A percentile compares a stretch with the other conserved stretches of the same genome.
phyloP scores from a whole-genome alignment of 345 rosid genomes.

The Adansonia digitata region DNA sequence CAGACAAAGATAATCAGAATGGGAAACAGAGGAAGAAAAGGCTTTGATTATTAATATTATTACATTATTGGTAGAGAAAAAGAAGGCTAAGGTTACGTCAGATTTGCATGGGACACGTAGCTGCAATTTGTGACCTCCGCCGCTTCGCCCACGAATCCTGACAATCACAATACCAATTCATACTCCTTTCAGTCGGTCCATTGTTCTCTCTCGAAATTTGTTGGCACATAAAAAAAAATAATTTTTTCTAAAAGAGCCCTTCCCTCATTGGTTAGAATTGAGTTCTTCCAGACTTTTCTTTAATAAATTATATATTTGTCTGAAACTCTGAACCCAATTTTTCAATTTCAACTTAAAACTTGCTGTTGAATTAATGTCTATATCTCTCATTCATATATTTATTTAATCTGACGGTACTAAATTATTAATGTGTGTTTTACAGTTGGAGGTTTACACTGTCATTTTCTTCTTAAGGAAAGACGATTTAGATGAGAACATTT shows the following conservation, averaged over 20 bases:
- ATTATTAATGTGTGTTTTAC: neutral
- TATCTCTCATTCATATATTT: neutral
- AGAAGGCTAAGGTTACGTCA: constrained; percentile 14
- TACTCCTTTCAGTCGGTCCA: constrained; percentile 4
- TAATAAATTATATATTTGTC: neutral
- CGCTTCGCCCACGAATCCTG: constrained; percentile 28
- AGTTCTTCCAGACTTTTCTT: neutral
- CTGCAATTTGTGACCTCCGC: neutral
- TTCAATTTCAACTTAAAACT: neutral
- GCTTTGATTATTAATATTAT: neutral
- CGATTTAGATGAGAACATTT: neutral
- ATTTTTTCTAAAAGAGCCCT: no score
- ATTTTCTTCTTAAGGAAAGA: neutral
- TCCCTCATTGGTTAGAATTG: neutral
- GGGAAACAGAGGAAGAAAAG: constrained; percentile 16
- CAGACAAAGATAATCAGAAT: neutral
- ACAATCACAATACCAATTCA: neutral
- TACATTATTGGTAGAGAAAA: constrained; percentile 16
- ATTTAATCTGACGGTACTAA: no score
- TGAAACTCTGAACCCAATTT: neutral
- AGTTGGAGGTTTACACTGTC: neutral
- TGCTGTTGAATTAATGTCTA: neutral
- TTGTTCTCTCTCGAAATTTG: neutral
- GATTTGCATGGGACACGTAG: constrained; percentile 25
- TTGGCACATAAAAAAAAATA: neutral